phyloP scores from a whole-genome alignment of 352 stramenopile genomes.

The Globisporangium lucens region DNA sequence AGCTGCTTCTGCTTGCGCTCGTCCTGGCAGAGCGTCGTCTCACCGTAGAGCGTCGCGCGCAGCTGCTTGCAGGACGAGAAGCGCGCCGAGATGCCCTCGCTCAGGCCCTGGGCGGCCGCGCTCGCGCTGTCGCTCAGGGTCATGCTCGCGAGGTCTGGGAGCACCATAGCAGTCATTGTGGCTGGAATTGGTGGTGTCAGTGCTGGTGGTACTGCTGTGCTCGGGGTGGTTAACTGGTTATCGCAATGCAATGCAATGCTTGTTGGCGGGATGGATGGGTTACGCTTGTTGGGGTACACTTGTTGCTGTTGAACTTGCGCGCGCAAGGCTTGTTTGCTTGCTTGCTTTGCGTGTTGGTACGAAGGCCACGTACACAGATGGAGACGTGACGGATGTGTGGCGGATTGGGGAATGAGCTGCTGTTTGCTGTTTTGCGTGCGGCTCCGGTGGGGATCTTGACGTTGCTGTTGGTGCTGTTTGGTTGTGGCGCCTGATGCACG shows the following conservation, averaged over 20 bases:
- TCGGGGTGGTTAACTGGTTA: not conserved
- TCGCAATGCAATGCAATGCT: slow-evolving; percentile 1
- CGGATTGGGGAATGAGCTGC: slow-evolving; percentile 7
- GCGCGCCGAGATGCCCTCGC: slow-evolving; percentile 33
- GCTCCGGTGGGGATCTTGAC: not conserved
- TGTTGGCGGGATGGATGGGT: not conserved
- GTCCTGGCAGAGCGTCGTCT: slow-evolving; percentile 51
- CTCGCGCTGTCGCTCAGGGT: slow-evolving; percentile 2
- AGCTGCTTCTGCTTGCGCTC: slow-evolving; percentile 26
- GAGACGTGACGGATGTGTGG: not conserved
- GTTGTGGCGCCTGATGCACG: not conserved
- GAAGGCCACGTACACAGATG: not conserved
- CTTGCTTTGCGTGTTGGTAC: not conserved
- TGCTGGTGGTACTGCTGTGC: not conserved
- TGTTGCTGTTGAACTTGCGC: not conserved
- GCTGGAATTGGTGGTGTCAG: not conserved
- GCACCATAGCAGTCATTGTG: not conserved
- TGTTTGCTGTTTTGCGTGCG: not conserved
- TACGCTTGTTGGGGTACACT: not conserved
- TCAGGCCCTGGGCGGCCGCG: slow-evolving; percentile 4
- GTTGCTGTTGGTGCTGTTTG: not conserved
- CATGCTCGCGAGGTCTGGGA: slow-evolving; percentile 7
- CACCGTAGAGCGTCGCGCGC: slow-evolving; percentile 48
- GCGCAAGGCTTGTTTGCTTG: not conserved
- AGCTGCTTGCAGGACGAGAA: slow-evolving; percentile 37